Base-by-base conservation (phyloP, 1,284 basidiomycete species). In the Macrocystidia cucumis region DNA sequence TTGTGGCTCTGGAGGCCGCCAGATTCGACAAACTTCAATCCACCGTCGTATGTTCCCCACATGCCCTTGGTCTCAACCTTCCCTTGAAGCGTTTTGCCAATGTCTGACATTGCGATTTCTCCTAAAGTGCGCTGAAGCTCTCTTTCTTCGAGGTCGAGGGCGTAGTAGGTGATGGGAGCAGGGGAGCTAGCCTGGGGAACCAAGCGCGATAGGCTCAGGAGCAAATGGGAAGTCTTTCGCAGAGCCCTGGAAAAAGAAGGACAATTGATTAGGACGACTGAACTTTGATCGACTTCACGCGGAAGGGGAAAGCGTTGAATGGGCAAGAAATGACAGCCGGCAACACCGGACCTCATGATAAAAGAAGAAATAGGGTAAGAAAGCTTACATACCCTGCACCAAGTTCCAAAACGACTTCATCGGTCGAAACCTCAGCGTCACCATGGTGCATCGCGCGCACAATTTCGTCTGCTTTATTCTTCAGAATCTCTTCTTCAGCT, bases 41-140 rank as follows among this genome's bases (percentile, higher is more conserved):
- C 91, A 25, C 85, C 83, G 41, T 92, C 78, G 55, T 91, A 95
- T 5, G 90, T 92, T 17, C 89, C 91, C 59, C 90, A 91, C 44
- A 97, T 70, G 19, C 92, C 93, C 44, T 78, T 80, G 31, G 75
- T 80, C 18, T 72, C 63, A 17, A 93, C 75, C 49, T 83, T 86
- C 34, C 81, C 86, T 26, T 64, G 45, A 6, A 91, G 65, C 17
- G 63, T 59, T n/a, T 63, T 53, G 16, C 88, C 88, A 34, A 88
- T 65, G 7, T 73, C 66, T 9, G 67, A 85, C 46, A 63, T 55
- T 26, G 71, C 59, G 44, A 98, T 78, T 49, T 82, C 71, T 23
- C 62, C 62, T 30, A 98, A 69, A 3, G 90, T 89, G 16, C 91
- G 79, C 43, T 83, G 72, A 21, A 98, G 78, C 54, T 97, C 91